Conservation (phyloP, 2,329 filamentous ascomycete genomes). For the Diaporthe nobilis region DNA sequence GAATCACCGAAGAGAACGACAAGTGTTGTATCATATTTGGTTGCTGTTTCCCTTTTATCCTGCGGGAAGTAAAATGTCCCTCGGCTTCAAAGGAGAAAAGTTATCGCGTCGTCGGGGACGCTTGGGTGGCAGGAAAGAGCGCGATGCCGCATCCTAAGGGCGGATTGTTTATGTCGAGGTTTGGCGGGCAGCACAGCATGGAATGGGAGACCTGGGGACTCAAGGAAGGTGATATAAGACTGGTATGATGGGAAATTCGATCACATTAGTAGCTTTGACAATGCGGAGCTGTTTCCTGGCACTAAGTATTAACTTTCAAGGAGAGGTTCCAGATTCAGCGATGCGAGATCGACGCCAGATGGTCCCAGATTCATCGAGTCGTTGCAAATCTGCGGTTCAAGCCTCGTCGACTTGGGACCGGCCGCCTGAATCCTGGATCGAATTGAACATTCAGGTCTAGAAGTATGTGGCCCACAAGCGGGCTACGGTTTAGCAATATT, state of each 20-base stretch:
- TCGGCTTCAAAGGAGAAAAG: neutral
- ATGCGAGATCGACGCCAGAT: no score
- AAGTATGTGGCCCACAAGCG: no score
- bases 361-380: no score
- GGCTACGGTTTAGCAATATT: no score
- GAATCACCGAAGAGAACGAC: neutral
- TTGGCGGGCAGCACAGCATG: neutral
- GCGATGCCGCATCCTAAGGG: neutral
- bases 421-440: no score
- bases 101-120: neutral
- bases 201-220: constrained; percentile 9
- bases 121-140: neutral
- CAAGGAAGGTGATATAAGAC: neutral
- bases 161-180: neutral
- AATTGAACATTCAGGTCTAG: no score
- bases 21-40: neutral
- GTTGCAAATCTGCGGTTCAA: no score
- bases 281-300: no score
- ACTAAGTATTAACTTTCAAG: no score
- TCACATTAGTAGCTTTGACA: neutral
- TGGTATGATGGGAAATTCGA: neutral
- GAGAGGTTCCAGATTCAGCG: no score
- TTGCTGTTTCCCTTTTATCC: neutral
- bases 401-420: no score
- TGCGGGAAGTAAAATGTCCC: neutral